phyloP scores from a whole-genome alignment of 164 flowering plant genomes.

The grape (Vitis vinifera) region ASM3070453v1 NC_081816.1:1783501-1784000 shows the following conservation, averaged over 20 bases:
- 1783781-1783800: conserved; percentile 37
- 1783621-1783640: not conserved
- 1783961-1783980: no score
- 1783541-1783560: not conserved
- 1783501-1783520: not conserved
- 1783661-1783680: not conserved
- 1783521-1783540: not conserved
- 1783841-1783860: conserved; percentile 12
- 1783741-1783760: conserved; percentile 32
- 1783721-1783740: conserved; percentile 35
- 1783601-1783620: not conserved
- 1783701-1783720: not conserved
- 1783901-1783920: no score
- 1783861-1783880: not conserved
- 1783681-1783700: not conserved
- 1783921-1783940: no score
- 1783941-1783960: no score
- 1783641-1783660: no score
- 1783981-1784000: no score
- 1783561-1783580: not conserved
- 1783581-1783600: no score
- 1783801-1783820: conserved; percentile 36
- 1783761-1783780: conserved; percentile 30
- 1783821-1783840: conserved; percentile 28
- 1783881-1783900: no score